Conservation (phyloP, 305 asterid species). For the Ilex paraguariensis region DNA sequence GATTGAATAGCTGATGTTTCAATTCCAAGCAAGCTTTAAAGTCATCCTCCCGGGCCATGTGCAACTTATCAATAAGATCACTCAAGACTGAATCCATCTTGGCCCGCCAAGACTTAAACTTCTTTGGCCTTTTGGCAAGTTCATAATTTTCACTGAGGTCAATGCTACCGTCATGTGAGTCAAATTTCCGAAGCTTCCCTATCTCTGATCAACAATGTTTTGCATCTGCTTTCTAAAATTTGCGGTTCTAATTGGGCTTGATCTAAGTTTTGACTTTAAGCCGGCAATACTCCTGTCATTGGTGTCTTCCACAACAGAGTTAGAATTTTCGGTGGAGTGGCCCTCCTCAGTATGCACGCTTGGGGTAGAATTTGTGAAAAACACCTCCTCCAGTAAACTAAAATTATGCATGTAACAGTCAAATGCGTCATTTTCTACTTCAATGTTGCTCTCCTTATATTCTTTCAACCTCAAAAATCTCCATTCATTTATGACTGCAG, state of each 20-base stretch:
- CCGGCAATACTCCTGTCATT: slow-evolving; percentile 29
- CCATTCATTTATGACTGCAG: slow-evolving; percentile 82
- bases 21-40: slow-evolving; percentile 55
- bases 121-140: slow-evolving; percentile 37
- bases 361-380: slow-evolving; percentile 36
- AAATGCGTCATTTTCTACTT: slow-evolving; percentile 73
- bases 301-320: slow-evolving; percentile 35
- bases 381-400: slow-evolving; percentile 67
- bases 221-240: slow-evolving; percentile 69
- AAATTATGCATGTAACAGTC: slow-evolving; percentile 77
- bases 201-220: slow-evolving; percentile 64
- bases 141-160: slow-evolving; percentile 45
- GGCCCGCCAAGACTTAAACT: slow-evolving; percentile 37
- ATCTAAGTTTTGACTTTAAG: slow-evolving; percentile 58
- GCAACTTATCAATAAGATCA: slow-evolving; percentile 68
- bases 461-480: slow-evolving; percentile 86
- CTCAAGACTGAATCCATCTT: slow-evolving; percentile 44
- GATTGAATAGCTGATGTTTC: slow-evolving; percentile 44
- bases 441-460: slow-evolving; percentile 57
- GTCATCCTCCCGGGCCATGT: slow-evolving; percentile 72
- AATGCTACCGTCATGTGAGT: slow-evolving; percentile 23
- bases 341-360: slow-evolving; percentile 37
- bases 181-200: slow-evolving; percentile 44
- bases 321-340: slow-evolving; percentile 19
- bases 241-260: slow-evolving; percentile 52